Evolutionary conservation across 2,329 filamentous ascomycete genomes (phyloP), one percentile per base, ranked within the genome.

Genomic region (Cercospora sesami): DNA sequence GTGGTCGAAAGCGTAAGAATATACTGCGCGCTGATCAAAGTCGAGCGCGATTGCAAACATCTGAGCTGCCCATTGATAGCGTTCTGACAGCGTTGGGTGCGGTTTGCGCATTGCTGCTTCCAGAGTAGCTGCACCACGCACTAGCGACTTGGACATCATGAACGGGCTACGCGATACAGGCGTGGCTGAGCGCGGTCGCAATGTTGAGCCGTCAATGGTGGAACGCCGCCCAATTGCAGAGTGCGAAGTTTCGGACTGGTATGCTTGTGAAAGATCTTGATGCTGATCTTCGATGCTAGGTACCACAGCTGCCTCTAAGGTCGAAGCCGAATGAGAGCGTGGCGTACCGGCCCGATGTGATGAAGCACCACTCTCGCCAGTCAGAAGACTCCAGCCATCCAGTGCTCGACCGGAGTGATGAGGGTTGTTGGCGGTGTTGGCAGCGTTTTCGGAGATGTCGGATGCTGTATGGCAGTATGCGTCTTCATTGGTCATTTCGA

Each of bases 1-100:
- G 60, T 51, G 42, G 26, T 63, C 60, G 18, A 16, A 63, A 21
- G 60, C 60, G 60, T 51, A 53, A n/a, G 36, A 33, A 48, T 63
- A 63, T 31, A 31, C 42, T 31, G 42, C 60, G n/a, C 30, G 45
- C 36, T 33, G 39, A 23, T 63, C 60, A 26, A 18, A 63, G 39
- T 63, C 48, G 21, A 55, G 48, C 23, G 48, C 48, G 23, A 55
- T 55, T 28, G 48, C 48, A 55, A 55, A 55, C 48, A 55, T 55
- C 26, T 55, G 48, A 16, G 48, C 5, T 55, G 48, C 48, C 48
- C 48, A 55, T 55, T 55, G 23, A 55, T 55, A 55, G 48, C 48
- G 28, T 26, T 59, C 55, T 59, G 55, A 59, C 18, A 59, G 55
- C 30, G 18, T 18, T 7, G 28, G 55, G 18, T 59, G 55, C 55